Base-by-base conservation (phyloP, 192 early-diverging fungal species). In the Ambispora gerdemannii region DNA sequence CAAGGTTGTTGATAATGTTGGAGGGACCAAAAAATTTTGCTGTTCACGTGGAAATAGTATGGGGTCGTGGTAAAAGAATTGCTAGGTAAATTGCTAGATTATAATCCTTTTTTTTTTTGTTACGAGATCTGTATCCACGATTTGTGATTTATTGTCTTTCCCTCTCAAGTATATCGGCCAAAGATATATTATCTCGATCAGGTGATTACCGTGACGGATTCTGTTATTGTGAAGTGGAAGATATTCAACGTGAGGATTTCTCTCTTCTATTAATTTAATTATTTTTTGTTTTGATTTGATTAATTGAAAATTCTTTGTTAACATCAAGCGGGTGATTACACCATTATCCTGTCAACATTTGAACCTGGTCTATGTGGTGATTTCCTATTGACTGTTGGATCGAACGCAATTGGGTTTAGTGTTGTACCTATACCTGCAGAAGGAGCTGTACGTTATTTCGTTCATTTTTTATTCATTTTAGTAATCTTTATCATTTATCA, bases 171-270 rank as follows among this genome's bases (percentile, higher is more conserved):
- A 77, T 84, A 6, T 80, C 79, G 50, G 60, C 76, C 30, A 81
- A 75, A 59, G 88, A 92, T 67, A 86, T 89, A 1, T 78, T 92
- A n/a, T 78, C 81, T 25, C 82, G 82, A 62, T 91, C 91, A 11
- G 88, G 87, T 6, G 85, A 87, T 67, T 95, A 93, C 77, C 85
- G 89, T 24, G 80, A 86, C 50, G 89, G 86, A 50, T 92, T 91
- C 74, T 92, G 90, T 66, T 84, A 86, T 35, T 89, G 89, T 38
- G 83, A 85, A 77, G 67, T 87, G n/a, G 82, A 76, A 22, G 81
- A 76, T 32, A 52, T 94, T 6, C 70, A 84, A 70, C 75, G 88
- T 87, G 78, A 35, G 75, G 25, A 24, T 47, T 19, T 27, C 20
- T 1, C 59, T 62, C 22, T 28, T 25, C 30, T 32, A 31, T 27